These are phyloP conservation scores for Elsinoe batatas DNA, from an alignment of 2,329 filamentous ascomycete species.

Conservation along the genomic window DNA sequence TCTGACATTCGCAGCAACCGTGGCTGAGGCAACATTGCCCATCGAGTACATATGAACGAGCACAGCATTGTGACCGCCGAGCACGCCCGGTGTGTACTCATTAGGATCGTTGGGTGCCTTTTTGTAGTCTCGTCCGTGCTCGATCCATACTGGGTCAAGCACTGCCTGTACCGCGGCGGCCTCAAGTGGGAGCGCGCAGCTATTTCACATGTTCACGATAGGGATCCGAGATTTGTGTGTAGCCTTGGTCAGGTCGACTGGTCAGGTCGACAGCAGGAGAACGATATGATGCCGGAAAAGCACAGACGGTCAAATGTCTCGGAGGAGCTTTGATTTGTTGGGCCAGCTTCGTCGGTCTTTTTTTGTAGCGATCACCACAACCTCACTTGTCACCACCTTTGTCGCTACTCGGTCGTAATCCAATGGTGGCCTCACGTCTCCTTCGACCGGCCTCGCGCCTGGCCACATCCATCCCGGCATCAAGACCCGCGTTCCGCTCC, in stretches of 20 bases:
- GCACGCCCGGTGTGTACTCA: constrained; percentile 18
- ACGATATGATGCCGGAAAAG: neutral
- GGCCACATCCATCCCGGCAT: constrained; percentile 43
- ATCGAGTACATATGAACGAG: constrained; percentile 17
- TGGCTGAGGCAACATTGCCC: constrained; percentile 15
- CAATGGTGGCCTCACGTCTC: constrained; percentile 51
- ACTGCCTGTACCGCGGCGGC: constrained; percentile 16
- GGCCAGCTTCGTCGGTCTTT: constrained; percentile 7
- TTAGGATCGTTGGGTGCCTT: constrained; percentile 17
- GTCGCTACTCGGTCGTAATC: neutral
- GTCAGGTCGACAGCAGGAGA: neutral
- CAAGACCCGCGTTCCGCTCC: constrained; percentile 43
- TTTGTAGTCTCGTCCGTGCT: neutral
- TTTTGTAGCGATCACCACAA: neutral
- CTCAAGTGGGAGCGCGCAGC: constrained; percentile 17
- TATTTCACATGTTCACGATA: neutral
- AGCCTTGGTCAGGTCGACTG: neutral
- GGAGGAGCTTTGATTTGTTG: neutral
- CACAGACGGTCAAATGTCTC: neutral
- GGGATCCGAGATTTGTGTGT: neutral
- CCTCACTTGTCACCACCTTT: neutral
- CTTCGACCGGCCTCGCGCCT: constrained; percentile 56
- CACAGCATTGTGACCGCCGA: constrained; percentile 18
- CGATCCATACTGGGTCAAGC: constrained; percentile 14
- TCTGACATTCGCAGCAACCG: constrained; percentile 13